Evolutionary conservation across 257 asterid species (phyloP), one percentile per base, ranked within the genome.

Genomic region (Petrea volubilis): DNA sequence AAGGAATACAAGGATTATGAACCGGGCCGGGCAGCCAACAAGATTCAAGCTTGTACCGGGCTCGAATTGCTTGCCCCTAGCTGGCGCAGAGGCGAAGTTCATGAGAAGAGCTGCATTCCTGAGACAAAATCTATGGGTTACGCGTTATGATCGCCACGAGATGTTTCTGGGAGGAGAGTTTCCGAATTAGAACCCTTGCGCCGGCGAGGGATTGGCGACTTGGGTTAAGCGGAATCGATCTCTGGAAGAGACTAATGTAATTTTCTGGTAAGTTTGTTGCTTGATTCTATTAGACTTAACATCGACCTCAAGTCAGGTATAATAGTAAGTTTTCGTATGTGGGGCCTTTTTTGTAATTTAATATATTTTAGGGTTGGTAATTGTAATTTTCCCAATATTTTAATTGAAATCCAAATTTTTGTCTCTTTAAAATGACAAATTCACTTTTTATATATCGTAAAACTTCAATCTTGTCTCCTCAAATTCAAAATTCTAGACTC

Each of bases 161-260:
- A 88, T 81, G 71, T 86, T 88, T 66, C 96, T 92, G 0, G 96
- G 96, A n/a, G 96, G 90, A 47, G 96, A 88, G 70, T 88, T 88
- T 65, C 96, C 92, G 60, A 88, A 88, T 75, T 92, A 88, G 77
- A 88, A 88, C 72, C 96, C 96, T 12, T 92, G 96, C 40, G 87
- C 73, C 46, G 90, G 96, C 4, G 96, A 88, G 78, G 96, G 96
- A 29, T 70, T 88, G 78, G 87, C 84, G 75, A 86, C 96, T 1
- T 88, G 92, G 90, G 96, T 88, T 33, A 83, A 86, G 87, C 83
- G 79, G 57, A 84, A 88, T 29, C 92, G 96, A 12, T 67, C 88
- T 58, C 76, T 88, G 27, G 96, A 88, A 74, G 96, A 88, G 81
- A 73, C 85, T 31, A 88, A 88, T 67, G 76, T 86, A 60, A 92